Evolutionary conservation across 371 early-diverging fungal genomes (phyloP).

Genomic region (Encephalitozoon intestinalis): DNA sequence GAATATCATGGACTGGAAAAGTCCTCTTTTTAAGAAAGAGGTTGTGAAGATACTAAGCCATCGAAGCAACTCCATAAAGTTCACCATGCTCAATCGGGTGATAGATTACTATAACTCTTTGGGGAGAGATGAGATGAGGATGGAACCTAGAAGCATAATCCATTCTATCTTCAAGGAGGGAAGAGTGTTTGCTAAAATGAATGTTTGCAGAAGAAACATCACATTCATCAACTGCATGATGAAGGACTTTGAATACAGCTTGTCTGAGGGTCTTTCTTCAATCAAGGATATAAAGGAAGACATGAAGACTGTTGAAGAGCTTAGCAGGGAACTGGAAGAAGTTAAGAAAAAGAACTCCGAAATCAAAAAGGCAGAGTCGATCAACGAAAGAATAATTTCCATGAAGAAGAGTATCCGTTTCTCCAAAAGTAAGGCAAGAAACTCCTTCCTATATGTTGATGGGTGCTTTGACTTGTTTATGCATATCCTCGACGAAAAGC

Average conservation of each 20-base stretch:
- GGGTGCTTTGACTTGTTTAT: conserved; percentile 37
- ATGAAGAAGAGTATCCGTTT: not conserved
- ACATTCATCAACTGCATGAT: conserved; percentile 46
- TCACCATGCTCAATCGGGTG: not conserved
- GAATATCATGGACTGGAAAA: not conserved
- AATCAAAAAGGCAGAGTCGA: not conserved
- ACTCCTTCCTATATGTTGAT: conserved; percentile 30
- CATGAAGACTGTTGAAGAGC: conserved; percentile 19
- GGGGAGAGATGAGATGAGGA: conserved; percentile 14
- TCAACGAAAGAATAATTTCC: not conserved
- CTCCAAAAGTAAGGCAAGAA: not conserved
- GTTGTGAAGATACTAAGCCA: conserved; percentile 6
- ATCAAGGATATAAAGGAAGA: conserved; percentile 43
- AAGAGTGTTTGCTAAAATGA: not conserved
- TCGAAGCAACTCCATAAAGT: not conserved
- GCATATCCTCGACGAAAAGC: conserved; percentile 22
- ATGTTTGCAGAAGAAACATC: conserved; percentile 9
- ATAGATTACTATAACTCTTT: conserved; percentile 26
- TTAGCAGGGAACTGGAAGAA: not conserved
- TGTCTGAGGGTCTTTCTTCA: conserved; percentile 40
- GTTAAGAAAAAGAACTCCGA: conserved; percentile 4
- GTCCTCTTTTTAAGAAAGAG: not conserved
- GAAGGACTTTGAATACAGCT: conserved; percentile 42
- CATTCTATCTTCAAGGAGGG: conserved; percentile 23
- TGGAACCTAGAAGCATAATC: conserved; percentile 5